A percentile compares a stretch with the other conserved stretches of the same genome.
Conservation (phyloP, 208 protist species). For the Trypanosoma lewisi region DNA sequence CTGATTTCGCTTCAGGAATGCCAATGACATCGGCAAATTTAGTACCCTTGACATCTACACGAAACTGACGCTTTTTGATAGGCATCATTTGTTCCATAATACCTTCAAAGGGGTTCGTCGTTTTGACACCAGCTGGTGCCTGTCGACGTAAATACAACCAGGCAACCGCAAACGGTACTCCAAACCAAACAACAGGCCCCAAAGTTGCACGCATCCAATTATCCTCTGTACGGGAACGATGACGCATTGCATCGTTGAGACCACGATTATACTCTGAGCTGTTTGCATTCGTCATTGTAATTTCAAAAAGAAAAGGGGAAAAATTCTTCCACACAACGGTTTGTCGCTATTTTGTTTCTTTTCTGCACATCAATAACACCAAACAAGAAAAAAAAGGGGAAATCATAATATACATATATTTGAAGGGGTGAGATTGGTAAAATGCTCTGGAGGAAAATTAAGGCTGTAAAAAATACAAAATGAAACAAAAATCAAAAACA, state of each 20-base stretch:
- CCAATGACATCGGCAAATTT: conserved; percentile 95
- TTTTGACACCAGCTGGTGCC: conserved; percentile 19
- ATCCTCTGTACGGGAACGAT: conserved; percentile 68
- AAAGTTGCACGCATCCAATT: conserved; percentile 81
- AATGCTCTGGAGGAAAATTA: too few relatives aligned
- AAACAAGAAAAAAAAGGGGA: background rate
- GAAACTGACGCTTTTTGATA: conserved; percentile 84
- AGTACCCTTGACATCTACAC: conserved; percentile 83
- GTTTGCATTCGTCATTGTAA: conserved; percentile 3
- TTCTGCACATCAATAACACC: background rate
- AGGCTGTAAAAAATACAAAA: background rate
- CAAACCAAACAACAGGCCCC: conserved; percentile 76
- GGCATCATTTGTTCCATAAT: conserved; percentile 91
- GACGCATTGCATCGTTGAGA: conserved; percentile 56
- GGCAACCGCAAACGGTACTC: conserved; percentile 52
- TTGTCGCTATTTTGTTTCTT: background rate
- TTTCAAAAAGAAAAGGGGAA: too few relatives aligned
- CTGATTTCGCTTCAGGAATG: conserved; percentile 95
- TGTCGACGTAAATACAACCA: conserved; percentile 63
- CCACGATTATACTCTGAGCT: conserved; percentile 63
- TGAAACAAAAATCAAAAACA: background rate
- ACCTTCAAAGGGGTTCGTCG: conserved; percentile 55
- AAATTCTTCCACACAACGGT: background rate
- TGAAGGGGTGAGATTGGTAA: too few relatives aligned
- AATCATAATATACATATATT: too few relatives aligned